Evolutionary conservation across 108 stramenopile genomes (phyloP).

Genomic region (Stephanodiscus minutulus): DNA sequence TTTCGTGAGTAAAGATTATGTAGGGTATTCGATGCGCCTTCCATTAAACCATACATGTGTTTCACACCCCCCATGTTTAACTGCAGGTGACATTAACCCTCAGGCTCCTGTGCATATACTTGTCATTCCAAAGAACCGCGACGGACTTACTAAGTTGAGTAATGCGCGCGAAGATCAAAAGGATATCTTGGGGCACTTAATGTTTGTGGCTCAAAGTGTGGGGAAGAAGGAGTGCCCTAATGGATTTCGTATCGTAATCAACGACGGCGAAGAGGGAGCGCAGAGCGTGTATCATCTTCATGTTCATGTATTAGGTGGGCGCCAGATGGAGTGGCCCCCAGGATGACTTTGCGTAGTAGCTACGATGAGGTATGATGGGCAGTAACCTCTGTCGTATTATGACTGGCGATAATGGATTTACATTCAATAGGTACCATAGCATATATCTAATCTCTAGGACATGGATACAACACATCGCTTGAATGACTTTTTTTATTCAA

Average conservation of each 20-base stretch:
- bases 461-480: not conserved
- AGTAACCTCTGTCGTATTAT: not conserved
- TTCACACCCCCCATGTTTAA: not conserved
- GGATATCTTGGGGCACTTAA: slow-evolving; percentile 93
- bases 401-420: not conserved
- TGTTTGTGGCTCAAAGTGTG: slow-evolving; percentile 87
- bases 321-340: slow-evolving; percentile 94
- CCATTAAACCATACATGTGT: too few species aligned
- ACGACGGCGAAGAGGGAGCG: slow-evolving; percentile 91
- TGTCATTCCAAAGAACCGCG: slow-evolving; percentile 96
- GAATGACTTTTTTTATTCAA: not conserved
- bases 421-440: not conserved
- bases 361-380: not conserved
- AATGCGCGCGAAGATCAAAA: slow-evolving; percentile 91
- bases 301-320: slow-evolving; percentile 90
- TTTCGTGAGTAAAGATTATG: slow-evolving; percentile 57
- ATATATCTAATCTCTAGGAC: not conserved
- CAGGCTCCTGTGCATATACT: slow-evolving; percentile 93
- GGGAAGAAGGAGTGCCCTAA: slow-evolving; percentile 87
- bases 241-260: slow-evolving; percentile 94
- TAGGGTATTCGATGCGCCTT: too few species aligned
- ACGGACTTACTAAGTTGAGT: slow-evolving; percentile 89
- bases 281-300: slow-evolving; percentile 96
- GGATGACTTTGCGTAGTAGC: slow-evolving; percentile 51
- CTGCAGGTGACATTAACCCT: slow-evolving; percentile 81